phyloP scores from a whole-genome alignment of 176 grass and related monocot genomes.

The Phoenix roebelenii region DNA sequence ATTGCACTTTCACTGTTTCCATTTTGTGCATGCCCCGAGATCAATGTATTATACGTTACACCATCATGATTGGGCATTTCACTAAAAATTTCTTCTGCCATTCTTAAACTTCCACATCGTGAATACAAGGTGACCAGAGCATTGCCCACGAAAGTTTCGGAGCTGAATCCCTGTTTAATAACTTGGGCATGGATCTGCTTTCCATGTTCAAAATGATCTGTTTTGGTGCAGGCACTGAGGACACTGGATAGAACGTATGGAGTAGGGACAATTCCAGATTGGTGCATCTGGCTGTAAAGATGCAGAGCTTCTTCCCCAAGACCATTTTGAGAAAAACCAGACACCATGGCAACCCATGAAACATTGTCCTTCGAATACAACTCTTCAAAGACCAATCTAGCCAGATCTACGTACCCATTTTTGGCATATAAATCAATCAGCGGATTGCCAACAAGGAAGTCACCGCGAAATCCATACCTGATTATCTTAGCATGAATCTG shows the following conservation, averaged over 20 bases:
- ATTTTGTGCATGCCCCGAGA: conserved; percentile 52
- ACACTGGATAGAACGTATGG: conserved; percentile 51
- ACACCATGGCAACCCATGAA: conserved; percentile 65
- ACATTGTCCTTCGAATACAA: conserved; percentile 47
- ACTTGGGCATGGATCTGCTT: conserved; percentile 44
- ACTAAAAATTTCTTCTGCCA: conserved; percentile 39
- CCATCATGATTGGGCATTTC: conserved; percentile 37
- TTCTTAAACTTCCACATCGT: conserved; percentile 17
- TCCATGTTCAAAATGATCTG: conserved; percentile 31
- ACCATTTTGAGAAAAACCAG: conserved; percentile 38
- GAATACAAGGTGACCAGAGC: conserved; percentile 41
- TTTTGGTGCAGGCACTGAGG: conserved; percentile 52
- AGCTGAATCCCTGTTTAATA: conserved; percentile 44
- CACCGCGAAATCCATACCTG: no score
- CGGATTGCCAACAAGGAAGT: no score
- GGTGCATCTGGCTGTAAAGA: conserved; percentile 41
- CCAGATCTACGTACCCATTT: conserved; percentile 23
- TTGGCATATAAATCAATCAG: conserved; percentile 39
- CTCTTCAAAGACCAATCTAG: conserved; percentile 37
- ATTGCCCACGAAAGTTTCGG: conserved; percentile 48
- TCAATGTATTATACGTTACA: conserved; percentile 51
- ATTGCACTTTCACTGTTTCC: conserved; percentile 29
- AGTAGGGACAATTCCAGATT: conserved; percentile 25
- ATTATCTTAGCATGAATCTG: no score
- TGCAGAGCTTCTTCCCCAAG: conserved; percentile 39